Conservation (phyloP, 2,329 filamentous ascomycete genomes). For the Stemphylium vesicarium region DNA sequence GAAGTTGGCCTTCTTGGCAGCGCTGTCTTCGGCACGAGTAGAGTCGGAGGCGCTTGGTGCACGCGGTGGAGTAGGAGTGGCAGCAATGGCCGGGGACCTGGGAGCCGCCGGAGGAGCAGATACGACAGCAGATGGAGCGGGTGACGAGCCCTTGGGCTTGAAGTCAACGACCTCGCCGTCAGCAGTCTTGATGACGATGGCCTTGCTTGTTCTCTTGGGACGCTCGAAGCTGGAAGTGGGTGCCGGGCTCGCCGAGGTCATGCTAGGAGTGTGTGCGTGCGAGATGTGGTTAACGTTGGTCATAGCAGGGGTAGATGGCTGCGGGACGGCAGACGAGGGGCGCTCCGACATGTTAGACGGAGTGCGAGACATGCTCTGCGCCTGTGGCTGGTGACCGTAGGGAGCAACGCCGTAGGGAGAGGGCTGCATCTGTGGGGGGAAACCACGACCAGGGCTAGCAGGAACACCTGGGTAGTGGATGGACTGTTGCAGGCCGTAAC, state of each 20-base stretch:
- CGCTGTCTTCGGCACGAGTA: slow-evolving; percentile 70
- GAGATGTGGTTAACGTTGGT: slow-evolving; percentile 51
- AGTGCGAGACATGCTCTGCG: slow-evolving; percentile 70
- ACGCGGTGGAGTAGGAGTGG: slow-evolving; percentile 71
- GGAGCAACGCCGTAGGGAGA: slow-evolving; percentile 58
- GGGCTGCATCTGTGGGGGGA: slow-evolving; percentile 53
- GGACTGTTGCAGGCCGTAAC: slow-evolving; percentile 54
- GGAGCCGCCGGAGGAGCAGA: slow-evolving; percentile 57
- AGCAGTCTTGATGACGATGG: slow-evolving; percentile 83
- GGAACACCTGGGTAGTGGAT: slow-evolving; percentile 56
- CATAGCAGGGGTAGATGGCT: slow-evolving; percentile 63
- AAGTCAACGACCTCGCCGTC: slow-evolving; percentile 77
- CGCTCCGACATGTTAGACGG: slow-evolving; percentile 63
- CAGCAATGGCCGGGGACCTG: slow-evolving; percentile 69
- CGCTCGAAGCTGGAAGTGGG: slow-evolving; percentile 69
- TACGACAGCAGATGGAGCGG: slow-evolving; percentile 47
- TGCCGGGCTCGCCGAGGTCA: slow-evolving; percentile 63
- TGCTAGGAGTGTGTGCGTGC: slow-evolving; percentile 63
- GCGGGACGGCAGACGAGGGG: slow-evolving; percentile 65
- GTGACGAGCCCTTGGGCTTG: slow-evolving; percentile 51
- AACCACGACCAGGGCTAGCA: slow-evolving; percentile 54
- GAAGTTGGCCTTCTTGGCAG: slow-evolving; percentile 63
- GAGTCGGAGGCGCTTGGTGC: slow-evolving; percentile 67
- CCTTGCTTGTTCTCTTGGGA: slow-evolving; percentile 70
- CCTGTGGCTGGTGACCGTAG: slow-evolving; percentile 63